Evolutionary conservation across 1,284 basidiomycete genomes (phyloP), one percentile per base, ranked within the genome.

Genomic region (Filobasidium uniguttulatum): DNA sequence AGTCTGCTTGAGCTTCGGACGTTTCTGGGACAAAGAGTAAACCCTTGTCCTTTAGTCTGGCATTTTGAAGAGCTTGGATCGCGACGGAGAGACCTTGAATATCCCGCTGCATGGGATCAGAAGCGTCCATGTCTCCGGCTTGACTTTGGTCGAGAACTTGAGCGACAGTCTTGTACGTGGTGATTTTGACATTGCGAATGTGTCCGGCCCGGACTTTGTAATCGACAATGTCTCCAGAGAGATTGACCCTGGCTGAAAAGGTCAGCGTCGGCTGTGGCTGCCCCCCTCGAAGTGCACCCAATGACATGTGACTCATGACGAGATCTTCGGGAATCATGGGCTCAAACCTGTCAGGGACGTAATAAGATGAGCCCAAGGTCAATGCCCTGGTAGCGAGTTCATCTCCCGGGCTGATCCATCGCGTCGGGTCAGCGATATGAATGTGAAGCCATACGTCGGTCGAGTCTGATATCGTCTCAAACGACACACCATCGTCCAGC

Each of bases 381-480:
- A 74, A 70, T 0, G 88, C 87, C 3, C 70, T 61, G 28, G 73
- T 66, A 0, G 81, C 73, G 1, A 86, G 62, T 2, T 70, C 57
- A 62, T 89, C 81, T 0, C 73, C 75, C 0, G 81, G 82, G 15
- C 79, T 79, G n/a, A 99, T 71, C 51, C 82, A 62, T 1, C 82
- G 73, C 0, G 88, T 91, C 0, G 93, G 91, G 64, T 99, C 93
- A 7, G 94, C 93, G 49, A 99, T 76, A 63, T 98, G 93, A 17
- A 85, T 73, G 60, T 97, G 93, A 14, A 94, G 62, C 94, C 94
- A 98, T 46, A 72, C 60, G 15, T 73, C 76, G 2, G 79, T 77
- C 44, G 82, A 77, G 1, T 69, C 70, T 8, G 73, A 67, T 19
- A 80, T 72, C 1, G 68, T 58, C 56, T 91, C 85, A 43, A 97